These are phyloP conservation scores for Furculomyces boomerangus DNA, from an alignment of 371 early-diverging fungal species.

Conservation along the genomic window DNA sequence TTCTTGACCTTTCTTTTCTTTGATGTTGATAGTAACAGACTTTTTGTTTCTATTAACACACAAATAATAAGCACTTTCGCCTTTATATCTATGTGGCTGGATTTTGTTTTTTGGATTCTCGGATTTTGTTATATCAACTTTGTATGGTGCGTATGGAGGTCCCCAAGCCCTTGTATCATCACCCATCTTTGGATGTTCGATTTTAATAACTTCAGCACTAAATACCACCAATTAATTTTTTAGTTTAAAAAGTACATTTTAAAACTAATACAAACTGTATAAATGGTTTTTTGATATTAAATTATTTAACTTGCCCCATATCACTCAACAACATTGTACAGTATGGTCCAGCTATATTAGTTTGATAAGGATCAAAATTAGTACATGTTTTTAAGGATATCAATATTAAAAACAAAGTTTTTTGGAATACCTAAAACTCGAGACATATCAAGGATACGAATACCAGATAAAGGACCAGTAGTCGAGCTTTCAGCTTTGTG, in stretches of 20 bases:
- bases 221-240: neutral
- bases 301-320: conserved; percentile 35
- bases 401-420: neutral
- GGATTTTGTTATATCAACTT: neutral
- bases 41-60: conserved; percentile 81
- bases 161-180: conserved; percentile 85
- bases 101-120: conserved; percentile 23
- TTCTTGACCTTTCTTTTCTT: conserved; percentile 35
- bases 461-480: conserved; percentile 40
- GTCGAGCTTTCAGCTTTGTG: neutral
- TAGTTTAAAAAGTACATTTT: neutral
- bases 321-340: conserved; percentile 81
- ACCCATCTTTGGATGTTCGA: conserved; percentile 60
- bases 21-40: conserved; percentile 72
- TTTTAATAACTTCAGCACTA: conserved; percentile 67
- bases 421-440: conserved; percentile 33
- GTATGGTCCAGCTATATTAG: conserved; percentile 37
- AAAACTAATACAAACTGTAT: neutral
- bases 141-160: conserved; percentile 32
- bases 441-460: conserved; percentile 66
- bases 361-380: neutral
- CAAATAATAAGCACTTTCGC: conserved; percentile 78
- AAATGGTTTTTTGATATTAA: neutral
- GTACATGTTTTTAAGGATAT: neutral
- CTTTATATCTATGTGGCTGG: conserved; percentile 5